Evolutionary conservation across 208 protist species (phyloP).

Genomic region (Trypanosoma melophagium): DNA sequence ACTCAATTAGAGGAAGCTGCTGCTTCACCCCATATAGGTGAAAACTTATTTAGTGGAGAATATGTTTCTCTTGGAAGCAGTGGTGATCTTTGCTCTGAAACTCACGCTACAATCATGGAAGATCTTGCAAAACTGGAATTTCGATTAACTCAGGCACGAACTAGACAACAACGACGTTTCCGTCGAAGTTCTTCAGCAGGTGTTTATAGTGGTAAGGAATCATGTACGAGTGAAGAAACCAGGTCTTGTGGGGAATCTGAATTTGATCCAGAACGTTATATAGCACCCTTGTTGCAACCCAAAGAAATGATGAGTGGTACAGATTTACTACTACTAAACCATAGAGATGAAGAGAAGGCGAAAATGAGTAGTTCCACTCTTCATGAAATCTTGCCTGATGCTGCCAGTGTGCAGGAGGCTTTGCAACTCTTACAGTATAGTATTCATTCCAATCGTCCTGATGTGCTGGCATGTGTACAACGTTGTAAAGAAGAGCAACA

Average conservation of each 20-base stretch:
- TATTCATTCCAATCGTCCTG: constrained; percentile 19
- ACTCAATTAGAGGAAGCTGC: constrained; percentile 5
- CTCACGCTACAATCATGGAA: constrained; percentile 14
- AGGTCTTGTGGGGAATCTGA: constrained; percentile 12
- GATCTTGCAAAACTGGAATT: constrained; percentile 20
- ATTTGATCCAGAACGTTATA: constrained; percentile 30
- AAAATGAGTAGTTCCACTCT: not conserved
- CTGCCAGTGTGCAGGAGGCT: constrained; percentile 25
- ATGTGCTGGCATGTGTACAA: constrained; percentile 24
- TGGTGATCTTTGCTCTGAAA: not conserved
- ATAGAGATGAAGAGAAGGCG: not conserved
- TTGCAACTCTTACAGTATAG: constrained; percentile 22
- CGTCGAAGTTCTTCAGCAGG: not conserved
- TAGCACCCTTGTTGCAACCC: constrained; percentile 12
- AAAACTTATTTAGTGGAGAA: not conserved
- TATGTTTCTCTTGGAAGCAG: not conserved
- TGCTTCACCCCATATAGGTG: too few relatives aligned
- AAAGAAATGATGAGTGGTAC: not conserved
- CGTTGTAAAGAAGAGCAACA: constrained; percentile 19
- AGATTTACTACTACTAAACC: not conserved
- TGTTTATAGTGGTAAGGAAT: not conserved
- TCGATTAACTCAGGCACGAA: constrained; percentile 10
- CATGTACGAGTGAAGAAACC: not conserved
- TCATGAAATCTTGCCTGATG: constrained; percentile 21
- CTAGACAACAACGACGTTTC: not conserved